These are phyloP conservation scores for Heritiera littoralis DNA, from an alignment of 345 rosid species.

Conservation along the genomic window DNA sequence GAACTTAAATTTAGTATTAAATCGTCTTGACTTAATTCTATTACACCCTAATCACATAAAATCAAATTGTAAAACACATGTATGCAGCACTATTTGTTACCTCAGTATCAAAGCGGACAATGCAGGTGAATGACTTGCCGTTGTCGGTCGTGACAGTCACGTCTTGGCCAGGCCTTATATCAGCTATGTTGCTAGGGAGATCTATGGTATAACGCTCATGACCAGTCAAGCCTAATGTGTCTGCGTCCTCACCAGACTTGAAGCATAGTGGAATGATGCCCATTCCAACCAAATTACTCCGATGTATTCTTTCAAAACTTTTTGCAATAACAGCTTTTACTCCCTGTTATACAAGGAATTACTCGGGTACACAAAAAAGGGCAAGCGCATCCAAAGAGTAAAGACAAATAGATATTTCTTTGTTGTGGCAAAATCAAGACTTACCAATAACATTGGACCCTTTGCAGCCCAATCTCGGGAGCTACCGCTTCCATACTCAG, in stretches of 20 bases:
- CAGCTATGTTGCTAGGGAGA: conserved; percentile 69
- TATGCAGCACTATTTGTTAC: conserved; percentile 32
- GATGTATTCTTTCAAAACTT: conserved; percentile 95
- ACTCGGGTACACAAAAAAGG: conserved; percentile 1
- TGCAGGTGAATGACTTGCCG: conserved; percentile 89
- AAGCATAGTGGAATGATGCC: conserved; percentile 91
- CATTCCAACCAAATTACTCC: conserved; percentile 98
- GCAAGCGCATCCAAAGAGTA: not conserved
- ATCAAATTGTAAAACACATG: not conserved
- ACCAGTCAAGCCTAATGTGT: conserved; percentile 80
- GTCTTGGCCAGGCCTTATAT: conserved; percentile 93
- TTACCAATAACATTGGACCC: conserved; percentile 95
- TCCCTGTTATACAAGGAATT: conserved; percentile 50
- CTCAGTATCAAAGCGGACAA: conserved; percentile 93
- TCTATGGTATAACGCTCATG: conserved; percentile 82
- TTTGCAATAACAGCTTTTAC: conserved; percentile 95
- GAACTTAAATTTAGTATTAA: too few species aligned
- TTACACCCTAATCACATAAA: not conserved
- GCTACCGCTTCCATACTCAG: conserved; percentile 99
- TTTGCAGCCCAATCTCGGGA: conserved; percentile 99
- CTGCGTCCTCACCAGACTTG: conserved; percentile 90
- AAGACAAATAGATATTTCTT: not conserved
- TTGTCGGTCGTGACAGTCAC: conserved; percentile 73
- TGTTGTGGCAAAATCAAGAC: conserved; percentile 12
- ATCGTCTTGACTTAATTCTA: too few species aligned